Conservation (phyloP, 1,139 yeast genomes). For the Hyphopichia khmerensis region DNA sequence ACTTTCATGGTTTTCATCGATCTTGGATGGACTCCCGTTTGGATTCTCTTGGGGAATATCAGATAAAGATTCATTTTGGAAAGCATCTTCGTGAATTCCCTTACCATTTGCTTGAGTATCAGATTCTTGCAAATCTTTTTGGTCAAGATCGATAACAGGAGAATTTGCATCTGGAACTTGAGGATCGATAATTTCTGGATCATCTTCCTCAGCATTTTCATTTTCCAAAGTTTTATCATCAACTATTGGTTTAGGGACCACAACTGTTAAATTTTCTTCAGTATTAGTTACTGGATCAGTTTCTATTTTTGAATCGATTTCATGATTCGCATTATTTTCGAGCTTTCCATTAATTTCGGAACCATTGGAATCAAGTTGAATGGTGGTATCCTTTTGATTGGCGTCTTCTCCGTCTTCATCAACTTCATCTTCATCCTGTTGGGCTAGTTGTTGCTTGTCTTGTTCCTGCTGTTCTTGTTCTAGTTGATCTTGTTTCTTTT, state of each 20-base stretch:
- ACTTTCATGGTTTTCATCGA: too few species aligned
- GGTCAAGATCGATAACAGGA: neutral
- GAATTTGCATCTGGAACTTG: neutral
- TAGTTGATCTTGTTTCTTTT: conserved; percentile 3
- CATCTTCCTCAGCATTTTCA: neutral
- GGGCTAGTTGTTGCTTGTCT: neutral
- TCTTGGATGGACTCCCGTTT: too few species aligned
- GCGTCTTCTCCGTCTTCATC: neutral
- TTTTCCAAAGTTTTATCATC: neutral
- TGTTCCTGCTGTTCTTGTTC: neutral
- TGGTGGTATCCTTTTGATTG: neutral
- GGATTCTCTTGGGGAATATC: too few species aligned
- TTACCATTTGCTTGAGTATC: too few species aligned
- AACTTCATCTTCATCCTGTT: neutral
- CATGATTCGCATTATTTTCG: conserved; percentile 1
- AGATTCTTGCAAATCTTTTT: neutral
- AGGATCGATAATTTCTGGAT: neutral
- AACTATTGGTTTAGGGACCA: neutral
- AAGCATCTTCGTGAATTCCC: too few species aligned
- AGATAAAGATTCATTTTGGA: too few species aligned
- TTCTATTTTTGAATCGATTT: neutral
- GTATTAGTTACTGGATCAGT: neutral
- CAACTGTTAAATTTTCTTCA: neutral
- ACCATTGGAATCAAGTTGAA: neutral
- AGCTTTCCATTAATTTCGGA: neutral